phyloP scores from a whole-genome alignment of 768 basidiomycete genomes.

The Mycena vulgaris region DNA sequence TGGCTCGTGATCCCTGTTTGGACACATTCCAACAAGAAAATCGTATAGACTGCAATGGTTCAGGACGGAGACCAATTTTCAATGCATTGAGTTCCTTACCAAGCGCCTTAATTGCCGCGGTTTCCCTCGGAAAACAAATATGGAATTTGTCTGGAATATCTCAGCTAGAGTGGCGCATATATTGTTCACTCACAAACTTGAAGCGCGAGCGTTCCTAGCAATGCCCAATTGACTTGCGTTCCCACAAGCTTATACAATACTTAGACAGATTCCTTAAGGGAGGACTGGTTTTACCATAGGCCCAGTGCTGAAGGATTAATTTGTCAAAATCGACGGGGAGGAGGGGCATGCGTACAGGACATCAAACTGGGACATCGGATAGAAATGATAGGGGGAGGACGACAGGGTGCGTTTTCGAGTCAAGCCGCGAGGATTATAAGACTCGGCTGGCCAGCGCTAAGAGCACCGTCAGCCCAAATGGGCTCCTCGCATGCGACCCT shows the following conservation, averaged over 20 bases:
- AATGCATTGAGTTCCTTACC: neutral
- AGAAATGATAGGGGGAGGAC: too few species aligned
- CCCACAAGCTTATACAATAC: conserved; percentile 3
- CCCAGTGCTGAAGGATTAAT: too few species aligned
- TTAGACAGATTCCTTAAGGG: neutral
- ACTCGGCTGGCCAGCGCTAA: too few species aligned
- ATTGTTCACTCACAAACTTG: conserved; percentile 13
- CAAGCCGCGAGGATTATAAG: too few species aligned
- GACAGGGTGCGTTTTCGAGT: too few species aligned
- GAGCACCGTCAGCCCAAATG: too few species aligned
- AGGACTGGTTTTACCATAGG: too few species aligned
- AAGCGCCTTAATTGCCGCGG: conserved; percentile 5
- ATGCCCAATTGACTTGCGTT: conserved; percentile 19
- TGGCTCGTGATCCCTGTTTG: conserved; percentile 41
- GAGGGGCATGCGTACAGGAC: too few species aligned
- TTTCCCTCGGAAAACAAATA: conserved; percentile 17
- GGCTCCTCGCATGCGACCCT: too few species aligned
- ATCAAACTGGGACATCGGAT: too few species aligned
- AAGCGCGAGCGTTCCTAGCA: conserved; percentile 13
- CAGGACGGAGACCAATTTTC: neutral
- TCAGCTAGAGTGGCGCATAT: neutral
- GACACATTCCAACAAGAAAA: conserved; percentile 37
- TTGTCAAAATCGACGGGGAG: too few species aligned
- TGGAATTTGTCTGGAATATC: conserved; percentile 14
- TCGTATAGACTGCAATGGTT: conserved; percentile 16